A percentile compares a stretch with the other conserved stretches of the same genome.
Evolutionary conservation across 225 moss, liverwort and hornwort species (phyloP).

Genomic region (Physcomitrium patens): DNA sequence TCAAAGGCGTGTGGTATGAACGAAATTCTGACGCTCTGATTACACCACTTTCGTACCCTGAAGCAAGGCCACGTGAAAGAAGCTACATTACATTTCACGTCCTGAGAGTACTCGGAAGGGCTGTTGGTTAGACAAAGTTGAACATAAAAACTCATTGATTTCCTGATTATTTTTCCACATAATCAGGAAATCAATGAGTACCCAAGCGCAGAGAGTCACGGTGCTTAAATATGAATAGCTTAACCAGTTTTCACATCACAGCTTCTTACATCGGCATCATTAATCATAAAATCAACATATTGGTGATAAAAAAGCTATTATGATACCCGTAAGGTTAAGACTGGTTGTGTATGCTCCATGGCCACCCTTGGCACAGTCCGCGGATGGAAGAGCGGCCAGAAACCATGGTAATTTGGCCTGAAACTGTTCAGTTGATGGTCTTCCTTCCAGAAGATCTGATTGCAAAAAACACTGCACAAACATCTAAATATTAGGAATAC

Average conservation of each 20-base stretch:
- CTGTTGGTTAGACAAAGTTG: background rate
- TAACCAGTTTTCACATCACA: background rate
- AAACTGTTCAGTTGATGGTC: constrained; percentile 89
- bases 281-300: constrained; percentile 1
- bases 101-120: background rate
- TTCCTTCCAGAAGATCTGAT: constrained; percentile 79
- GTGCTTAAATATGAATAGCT: background rate
- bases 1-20: constrained; percentile 89
- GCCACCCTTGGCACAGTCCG: constrained; percentile 98
- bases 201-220: background rate
- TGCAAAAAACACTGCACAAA: constrained; percentile 83
- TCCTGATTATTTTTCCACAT: constrained; percentile 3
- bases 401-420: constrained; percentile 94
- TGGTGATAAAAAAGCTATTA: background rate
- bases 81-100: background rate
- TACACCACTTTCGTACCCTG: constrained; percentile 80
- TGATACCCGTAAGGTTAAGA: constrained; percentile 79
- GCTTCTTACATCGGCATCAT: constrained; percentile 1
- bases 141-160: constrained; percentile 3
- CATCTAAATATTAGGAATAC: constrained; percentile 19
- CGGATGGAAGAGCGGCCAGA: constrained; percentile 89
- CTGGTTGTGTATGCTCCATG: constrained; percentile 92
- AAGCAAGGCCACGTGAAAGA: constrained; percentile 22
- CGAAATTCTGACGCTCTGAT: constrained; percentile 96
- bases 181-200: background rate